Base-by-base conservation (phyloP, 192 early-diverging fungal genomes). In the Podila horticola region DNA sequence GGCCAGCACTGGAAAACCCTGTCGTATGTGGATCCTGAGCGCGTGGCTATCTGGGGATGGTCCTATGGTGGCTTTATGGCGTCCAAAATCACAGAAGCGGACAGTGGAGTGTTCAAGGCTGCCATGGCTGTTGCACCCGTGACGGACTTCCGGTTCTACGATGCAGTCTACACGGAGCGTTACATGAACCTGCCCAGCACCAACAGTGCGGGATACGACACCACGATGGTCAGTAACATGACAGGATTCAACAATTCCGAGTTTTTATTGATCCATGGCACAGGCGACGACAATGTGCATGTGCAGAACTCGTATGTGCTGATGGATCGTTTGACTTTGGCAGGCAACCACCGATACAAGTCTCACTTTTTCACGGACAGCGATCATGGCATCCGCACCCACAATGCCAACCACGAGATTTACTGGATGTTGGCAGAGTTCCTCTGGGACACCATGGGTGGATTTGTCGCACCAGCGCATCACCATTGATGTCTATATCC, bases 111-210 rank as follows among this genome's bases (percentile, higher is more conserved):
- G 2, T 97, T 97, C 84, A 85, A 83, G 41, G 86, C 93, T 3
- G 97, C 92, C 17, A 94, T 99, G 89, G 89, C 97, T 7, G 97
- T 99, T 2, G 97, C 97, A 11, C 97, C 97, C 7, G 97, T 99
- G 13, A 97, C 96, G 5, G 93, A 95, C 79, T 99, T 67, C 31
- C 62, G 84, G 29, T 82, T 82, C 69, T 93, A 91, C 83, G 95
- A 99, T 83, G 92, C 95, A 4, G 86, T 98, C 30, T 99, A 99
- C 82, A 99, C 97, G 2, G 97, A 99, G 81, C 88, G 97, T 62
- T 99, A 96, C 84, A 97, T 99, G 97, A 90, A 93, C 79, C 95
- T 95, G 22, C 96, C 96, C 19, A 50, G 85, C 58, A 57, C 84
- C 66, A 99, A 99, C 84, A 69, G 77, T 4, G 81, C 84, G 0